Conservation (phyloP, 108 stramenopile genomes). For the Pseudonitzschia pungens region DNA sequence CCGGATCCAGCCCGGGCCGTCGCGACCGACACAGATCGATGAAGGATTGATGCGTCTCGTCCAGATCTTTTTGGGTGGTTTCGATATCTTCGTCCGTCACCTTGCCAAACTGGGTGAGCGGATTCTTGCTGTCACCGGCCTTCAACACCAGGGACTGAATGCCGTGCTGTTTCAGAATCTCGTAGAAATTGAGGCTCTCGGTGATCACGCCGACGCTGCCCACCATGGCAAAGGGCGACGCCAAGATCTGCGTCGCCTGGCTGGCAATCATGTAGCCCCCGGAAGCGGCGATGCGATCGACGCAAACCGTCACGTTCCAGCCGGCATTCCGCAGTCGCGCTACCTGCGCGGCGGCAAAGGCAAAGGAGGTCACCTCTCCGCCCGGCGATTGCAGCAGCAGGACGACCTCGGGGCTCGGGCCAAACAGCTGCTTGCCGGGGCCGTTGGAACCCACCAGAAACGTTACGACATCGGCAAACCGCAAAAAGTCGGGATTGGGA, state of each 20-base stretch:
- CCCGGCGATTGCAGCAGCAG: constrained; percentile 67
- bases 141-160: constrained; percentile 67
- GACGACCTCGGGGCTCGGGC: constrained; percentile 54
- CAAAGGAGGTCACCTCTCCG: constrained; percentile 72
- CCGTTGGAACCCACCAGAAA: constrained; percentile 66
- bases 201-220: constrained; percentile 77
- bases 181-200: constrained; percentile 72
- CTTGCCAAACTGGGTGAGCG: constrained; percentile 57
- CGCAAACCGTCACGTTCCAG: constrained; percentile 45
- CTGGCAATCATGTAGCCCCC: constrained; percentile 75
- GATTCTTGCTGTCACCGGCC: constrained; percentile 76
- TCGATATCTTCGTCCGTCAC: constrained; percentile 60
- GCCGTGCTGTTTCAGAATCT: constrained; percentile 58
- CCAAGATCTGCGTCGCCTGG: constrained; percentile 63
- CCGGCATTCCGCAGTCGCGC: constrained; percentile 53
- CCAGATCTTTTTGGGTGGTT: constrained; percentile 54
- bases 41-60: constrained; percentile 74
- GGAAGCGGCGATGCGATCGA: constrained; percentile 64
- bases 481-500: constrained; percentile 42
- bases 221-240: constrained; percentile 76
- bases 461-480: constrained; percentile 61
- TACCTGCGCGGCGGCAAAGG: constrained; percentile 72
- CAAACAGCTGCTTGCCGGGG: constrained; percentile 38
- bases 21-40: constrained; percentile 45
- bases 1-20: constrained; percentile 54